These are phyloP conservation scores for Phtheirospermum japonicum DNA, from an alignment of 257 asterid genomes.

Conservation along the genomic window DNA sequence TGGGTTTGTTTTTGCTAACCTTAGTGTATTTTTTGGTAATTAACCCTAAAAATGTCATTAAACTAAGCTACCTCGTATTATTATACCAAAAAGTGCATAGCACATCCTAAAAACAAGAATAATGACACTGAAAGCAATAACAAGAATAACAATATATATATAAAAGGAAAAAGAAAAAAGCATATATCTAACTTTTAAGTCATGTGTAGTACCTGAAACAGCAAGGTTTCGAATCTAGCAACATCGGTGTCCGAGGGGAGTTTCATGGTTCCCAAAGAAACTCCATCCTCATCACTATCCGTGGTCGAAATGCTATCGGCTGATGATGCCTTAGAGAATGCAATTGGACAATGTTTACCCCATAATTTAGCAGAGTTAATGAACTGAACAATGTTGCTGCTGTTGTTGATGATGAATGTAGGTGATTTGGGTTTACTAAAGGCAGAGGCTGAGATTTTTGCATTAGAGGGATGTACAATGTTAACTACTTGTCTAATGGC, in stretches of 20 bases:
- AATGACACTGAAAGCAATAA: not conserved
- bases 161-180: too few species aligned
- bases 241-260: slow-evolving; percentile 68
- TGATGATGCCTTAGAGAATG: slow-evolving; percentile 42
- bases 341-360: slow-evolving; percentile 19
- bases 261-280: slow-evolving; percentile 83
- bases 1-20: too few species aligned
- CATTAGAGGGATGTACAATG: slow-evolving; percentile 26
- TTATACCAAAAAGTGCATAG: too few species aligned
- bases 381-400: slow-evolving; percentile 28
- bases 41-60: too few species aligned
- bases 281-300: slow-evolving; percentile 81
- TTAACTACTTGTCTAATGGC: slow-evolving; percentile 40
- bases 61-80: too few species aligned
- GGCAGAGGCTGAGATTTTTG: slow-evolving; percentile 25
- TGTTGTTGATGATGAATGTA: slow-evolving; percentile 24
- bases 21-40: too few species aligned
- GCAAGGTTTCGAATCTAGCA: slow-evolving; percentile 70
- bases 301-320: slow-evolving; percentile 25
- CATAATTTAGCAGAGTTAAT: slow-evolving; percentile 27
- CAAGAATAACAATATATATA: too few species aligned
- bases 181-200: not conserved
- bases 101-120: too few species aligned
- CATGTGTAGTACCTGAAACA: slow-evolving; percentile 62
- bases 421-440: slow-evolving; percentile 24